Conservation (phyloP, 2,329 filamentous ascomycete species). For the Venturiaceae sp. region DNA sequence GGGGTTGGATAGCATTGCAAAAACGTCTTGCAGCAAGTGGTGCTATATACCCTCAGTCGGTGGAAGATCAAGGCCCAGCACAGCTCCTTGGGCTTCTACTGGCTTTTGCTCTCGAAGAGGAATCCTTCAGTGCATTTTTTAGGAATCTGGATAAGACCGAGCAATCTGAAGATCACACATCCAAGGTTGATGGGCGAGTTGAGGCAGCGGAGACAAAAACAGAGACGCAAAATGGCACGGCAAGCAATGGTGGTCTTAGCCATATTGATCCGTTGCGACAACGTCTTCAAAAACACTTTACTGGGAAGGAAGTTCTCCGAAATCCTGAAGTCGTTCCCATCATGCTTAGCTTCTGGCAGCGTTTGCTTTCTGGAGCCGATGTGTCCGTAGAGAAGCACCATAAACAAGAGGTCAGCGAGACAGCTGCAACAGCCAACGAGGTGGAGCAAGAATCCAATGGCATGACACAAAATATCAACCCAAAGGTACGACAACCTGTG, state of each 20-base stretch:
- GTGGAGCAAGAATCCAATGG: constrained; percentile 16
- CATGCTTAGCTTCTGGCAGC: constrained; percentile 28
- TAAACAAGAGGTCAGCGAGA: neutral
- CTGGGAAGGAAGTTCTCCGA: constrained; percentile 28
- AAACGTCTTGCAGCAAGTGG: constrained; percentile 61
- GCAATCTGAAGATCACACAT: neutral
- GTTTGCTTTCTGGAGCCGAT: constrained; percentile 18
- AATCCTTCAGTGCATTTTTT: constrained; percentile 62
- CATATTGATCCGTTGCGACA: neutral
- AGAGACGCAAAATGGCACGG: neutral
- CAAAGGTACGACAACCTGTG: constrained; percentile 8
- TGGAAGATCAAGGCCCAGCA: constrained; percentile 38
- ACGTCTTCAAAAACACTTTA: constrained; percentile 16
- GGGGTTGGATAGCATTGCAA: constrained; percentile 70
- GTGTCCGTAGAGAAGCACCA: neutral
- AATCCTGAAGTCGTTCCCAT: constrained; percentile 29
- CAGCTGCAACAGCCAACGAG: neutral
- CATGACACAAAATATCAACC: constrained; percentile 16
- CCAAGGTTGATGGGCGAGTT: constrained; percentile 9
- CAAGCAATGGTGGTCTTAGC: neutral
- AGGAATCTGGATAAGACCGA: constrained; percentile 21
- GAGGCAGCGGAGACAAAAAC: neutral
- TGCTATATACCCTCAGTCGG: constrained; percentile 23
- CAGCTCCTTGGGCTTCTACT: constrained; percentile 78
- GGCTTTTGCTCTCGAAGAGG: constrained; percentile 70